Evolutionary conservation across 139 green algal species (phyloP).

Genomic region (Chlorella sp.): DNA sequence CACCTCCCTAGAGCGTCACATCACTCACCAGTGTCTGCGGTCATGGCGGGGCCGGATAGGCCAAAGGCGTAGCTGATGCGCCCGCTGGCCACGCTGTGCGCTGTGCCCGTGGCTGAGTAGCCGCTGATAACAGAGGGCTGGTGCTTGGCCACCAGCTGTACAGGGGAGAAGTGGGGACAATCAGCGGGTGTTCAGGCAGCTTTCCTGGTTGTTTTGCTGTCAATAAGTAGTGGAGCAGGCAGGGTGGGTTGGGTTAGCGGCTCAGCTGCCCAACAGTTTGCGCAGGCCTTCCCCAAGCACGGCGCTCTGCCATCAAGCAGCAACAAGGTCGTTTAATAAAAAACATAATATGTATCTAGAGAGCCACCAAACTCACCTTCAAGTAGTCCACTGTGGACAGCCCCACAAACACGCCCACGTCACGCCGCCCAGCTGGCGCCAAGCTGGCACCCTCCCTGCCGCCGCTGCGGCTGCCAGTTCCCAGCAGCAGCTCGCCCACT

Average conservation of each 20-base stretch:
- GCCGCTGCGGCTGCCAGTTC: neutral
- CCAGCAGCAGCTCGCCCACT: constrained; percentile 42
- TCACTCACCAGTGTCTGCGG: constrained; percentile 72
- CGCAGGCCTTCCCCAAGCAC: too few species aligned
- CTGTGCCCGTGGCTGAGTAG: constrained; percentile 47
- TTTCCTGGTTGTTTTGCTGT: too few species aligned
- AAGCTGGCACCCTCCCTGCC: neutral
- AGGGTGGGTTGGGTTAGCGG: too few species aligned
- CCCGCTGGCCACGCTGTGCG: constrained; percentile 80
- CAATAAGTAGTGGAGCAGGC: neutral
- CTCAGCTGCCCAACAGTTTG: too few species aligned
- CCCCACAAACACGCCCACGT: constrained; percentile 76
- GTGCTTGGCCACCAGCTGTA: constrained; percentile 43
- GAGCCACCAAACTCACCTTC: neutral
- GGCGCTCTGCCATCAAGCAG: neutral
- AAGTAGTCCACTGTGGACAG: constrained; percentile 48
- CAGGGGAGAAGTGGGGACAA: neutral
- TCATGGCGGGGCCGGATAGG: constrained; percentile 69
- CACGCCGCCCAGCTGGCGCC: neutral
- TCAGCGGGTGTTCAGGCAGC: too few species aligned
- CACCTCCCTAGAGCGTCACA: neutral
- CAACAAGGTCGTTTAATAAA: too few species aligned
- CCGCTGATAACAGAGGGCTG: constrained; percentile 19
- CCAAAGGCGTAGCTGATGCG: constrained; percentile 85
- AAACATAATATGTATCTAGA: too few species aligned